phyloP scores from a whole-genome alignment of 148 eudicot species.

The Vaccinium myrtillus region DNA sequence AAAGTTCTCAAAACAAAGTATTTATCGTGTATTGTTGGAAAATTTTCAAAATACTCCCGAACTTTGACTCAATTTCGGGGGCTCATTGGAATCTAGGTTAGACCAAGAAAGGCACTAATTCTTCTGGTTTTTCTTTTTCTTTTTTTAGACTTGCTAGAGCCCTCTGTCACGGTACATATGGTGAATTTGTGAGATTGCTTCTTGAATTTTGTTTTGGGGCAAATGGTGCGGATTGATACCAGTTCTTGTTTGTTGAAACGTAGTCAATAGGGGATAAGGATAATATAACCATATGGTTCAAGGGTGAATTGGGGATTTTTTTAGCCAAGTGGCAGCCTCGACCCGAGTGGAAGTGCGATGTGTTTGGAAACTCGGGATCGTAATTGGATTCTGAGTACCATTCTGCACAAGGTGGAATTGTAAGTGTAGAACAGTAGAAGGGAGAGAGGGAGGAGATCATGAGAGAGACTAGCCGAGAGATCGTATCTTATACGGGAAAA shows the following conservation, averaged over 20 bases:
- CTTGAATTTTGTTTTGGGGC: neutral
- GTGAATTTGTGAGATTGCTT: slow-evolving; percentile 14
- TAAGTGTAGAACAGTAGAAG: no score
- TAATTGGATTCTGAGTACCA: no score
- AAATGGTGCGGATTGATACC: neutral
- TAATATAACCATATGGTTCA: slow-evolving; percentile 20
- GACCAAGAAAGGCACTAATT: slow-evolving; percentile 83
- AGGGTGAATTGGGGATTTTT: neutral
- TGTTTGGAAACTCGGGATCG: no score
- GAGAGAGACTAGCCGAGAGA: no score
- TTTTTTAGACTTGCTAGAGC: slow-evolving; percentile 43
- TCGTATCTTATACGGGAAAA: no score
- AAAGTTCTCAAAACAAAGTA: no score
- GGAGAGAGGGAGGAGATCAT: no score
- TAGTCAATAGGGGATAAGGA: slow-evolving; percentile 12
- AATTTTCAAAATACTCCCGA: no score
- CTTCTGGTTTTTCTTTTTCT: slow-evolving; percentile 19
- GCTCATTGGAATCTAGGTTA: slow-evolving; percentile 72
- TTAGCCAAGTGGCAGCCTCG: no score
- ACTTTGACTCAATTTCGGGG: slow-evolving; percentile 30
- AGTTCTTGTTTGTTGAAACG: neutral
- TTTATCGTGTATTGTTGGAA: no score
- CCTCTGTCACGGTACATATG: slow-evolving; percentile 44
- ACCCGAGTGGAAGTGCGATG: no score
- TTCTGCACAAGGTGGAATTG: no score